Base-by-base conservation (phyloP, 1,139 yeast species). In the Yamadazyma songkhlaensis region DNA sequence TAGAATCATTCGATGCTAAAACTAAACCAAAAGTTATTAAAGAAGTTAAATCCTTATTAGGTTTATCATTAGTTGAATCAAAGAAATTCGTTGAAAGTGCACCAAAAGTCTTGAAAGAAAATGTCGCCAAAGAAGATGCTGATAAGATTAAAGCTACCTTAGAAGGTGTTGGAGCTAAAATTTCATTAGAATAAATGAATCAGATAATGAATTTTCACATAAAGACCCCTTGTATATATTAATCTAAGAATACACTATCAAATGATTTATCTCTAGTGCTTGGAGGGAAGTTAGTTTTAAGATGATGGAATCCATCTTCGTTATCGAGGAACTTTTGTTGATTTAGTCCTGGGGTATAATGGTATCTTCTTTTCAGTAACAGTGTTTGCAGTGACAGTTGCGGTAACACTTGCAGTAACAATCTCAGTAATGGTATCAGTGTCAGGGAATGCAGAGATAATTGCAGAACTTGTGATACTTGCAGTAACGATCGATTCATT, bases 1-100 rank as follows among this genome's bases (percentile, higher is more conserved):
- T 92, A 55, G 97, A 92, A 64, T 78, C 94, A 30, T 90, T 92
- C 54, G 99, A 92, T 55, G 80, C 97, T 45, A 89, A 90, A 71
- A 71, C 96, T 42, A 92, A 92, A 76, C 97, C 99, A 48, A 92
- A 92, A 84, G 80, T 92, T 60, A 94, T 92, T 64, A 92, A 92
- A 74, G 98, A 92, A 71, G 95, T 92, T 53, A 92, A 92, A 76
- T 77, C 85, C 45, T 73, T 92, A 62, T 76, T 92, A 57, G 97
- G 97, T 8, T 76, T 92, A 57, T 88, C 96, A 12, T 77, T 92
- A 52, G 98, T 92, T 44, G 98, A 92, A 61, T 87, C 97, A 45
- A 94, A 92, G 81, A 92, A 92, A 72, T 87, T 92, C 51, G 99
- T 94, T 43, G 99, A 92, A 72, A 71, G 90, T 55, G 97, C 98